Evolutionary conservation across 2,329 filamentous ascomycete species (phyloP).

Genomic region (Clonostachys chloroleuca): DNA sequence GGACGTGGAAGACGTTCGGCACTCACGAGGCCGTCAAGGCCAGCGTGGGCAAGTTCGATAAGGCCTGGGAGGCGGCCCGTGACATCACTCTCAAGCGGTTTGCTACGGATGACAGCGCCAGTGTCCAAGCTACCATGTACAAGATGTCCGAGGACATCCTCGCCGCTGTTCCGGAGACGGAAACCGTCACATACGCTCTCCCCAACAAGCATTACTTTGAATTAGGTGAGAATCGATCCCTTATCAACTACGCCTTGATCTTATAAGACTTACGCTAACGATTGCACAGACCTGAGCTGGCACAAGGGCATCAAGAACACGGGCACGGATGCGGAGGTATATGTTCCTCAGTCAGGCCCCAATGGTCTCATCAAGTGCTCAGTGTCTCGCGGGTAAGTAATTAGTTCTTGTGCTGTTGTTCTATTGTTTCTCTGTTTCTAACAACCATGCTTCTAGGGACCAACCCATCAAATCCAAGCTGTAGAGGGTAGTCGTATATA

Average conservation of each 20-base stretch:
- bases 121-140: constrained; percentile 97
- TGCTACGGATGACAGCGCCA: constrained; percentile 84
- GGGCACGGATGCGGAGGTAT: constrained; percentile 92
- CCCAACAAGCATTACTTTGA: constrained; percentile 99
- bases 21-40: constrained; percentile 63
- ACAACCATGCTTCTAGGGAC: not conserved
- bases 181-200: constrained; percentile 74
- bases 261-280: not conserved
- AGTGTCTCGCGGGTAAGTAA: constrained; percentile 53
- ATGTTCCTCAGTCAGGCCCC: constrained; percentile 85
- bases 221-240: constrained; percentile 58
- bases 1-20: constrained; percentile 77
- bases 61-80: constrained; percentile 73
- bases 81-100: constrained; percentile 88
- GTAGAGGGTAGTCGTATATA: not conserved
- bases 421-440: not conserved
- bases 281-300: constrained; percentile 77
- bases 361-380: constrained; percentile 96
- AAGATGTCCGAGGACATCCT: constrained; percentile 93
- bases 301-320: constrained; percentile 95
- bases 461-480: constrained; percentile 1
- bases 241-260: not conserved
- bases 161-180: constrained; percentile 65
- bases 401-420: not conserved
- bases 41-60: constrained; percentile 65